These are phyloP conservation scores for Manihot esculenta DNA, from an alignment of 441 rosid genomes.

Conservation along the genomic window DNA sequence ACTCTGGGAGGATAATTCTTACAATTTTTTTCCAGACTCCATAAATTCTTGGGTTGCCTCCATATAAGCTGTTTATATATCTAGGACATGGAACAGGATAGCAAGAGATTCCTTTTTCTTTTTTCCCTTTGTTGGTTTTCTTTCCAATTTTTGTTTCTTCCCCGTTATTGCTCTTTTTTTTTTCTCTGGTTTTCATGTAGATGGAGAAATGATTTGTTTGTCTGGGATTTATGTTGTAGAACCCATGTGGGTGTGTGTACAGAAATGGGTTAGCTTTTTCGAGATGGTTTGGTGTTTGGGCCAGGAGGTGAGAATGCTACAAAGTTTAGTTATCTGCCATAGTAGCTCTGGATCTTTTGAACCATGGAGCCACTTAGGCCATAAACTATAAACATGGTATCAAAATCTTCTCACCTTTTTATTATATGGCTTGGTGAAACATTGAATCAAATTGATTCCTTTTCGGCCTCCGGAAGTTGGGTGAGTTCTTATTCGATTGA, in stretches of 20 bases:
- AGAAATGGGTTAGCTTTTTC: constrained; percentile 25
- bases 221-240: constrained; percentile 33
- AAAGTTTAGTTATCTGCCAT: not conserved
- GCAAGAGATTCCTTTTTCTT: constrained; percentile 5
- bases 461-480: no score
- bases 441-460: no score
- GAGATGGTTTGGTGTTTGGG: constrained; percentile 20
- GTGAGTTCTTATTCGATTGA: no score
- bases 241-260: constrained; percentile 32
- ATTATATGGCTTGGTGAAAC: not conserved
- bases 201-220: constrained; percentile 38
- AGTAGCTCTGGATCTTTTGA: not conserved
- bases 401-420: not conserved
- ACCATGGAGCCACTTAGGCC: not conserved
- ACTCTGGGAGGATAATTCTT: constrained; percentile 17
- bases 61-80: constrained; percentile 36
- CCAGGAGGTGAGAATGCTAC: not conserved
- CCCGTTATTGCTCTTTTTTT: not conserved
- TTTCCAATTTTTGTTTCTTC: no score
- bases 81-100: constrained; percentile 32
- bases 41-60: constrained; percentile 25
- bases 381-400: not conserved
- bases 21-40: constrained; percentile 7
- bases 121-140: not conserved
- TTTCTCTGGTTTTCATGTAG: constrained; percentile 18